Conservation (phyloP, 1,284 basidiomycete genomes). For the Puccinia hordei region DNA sequence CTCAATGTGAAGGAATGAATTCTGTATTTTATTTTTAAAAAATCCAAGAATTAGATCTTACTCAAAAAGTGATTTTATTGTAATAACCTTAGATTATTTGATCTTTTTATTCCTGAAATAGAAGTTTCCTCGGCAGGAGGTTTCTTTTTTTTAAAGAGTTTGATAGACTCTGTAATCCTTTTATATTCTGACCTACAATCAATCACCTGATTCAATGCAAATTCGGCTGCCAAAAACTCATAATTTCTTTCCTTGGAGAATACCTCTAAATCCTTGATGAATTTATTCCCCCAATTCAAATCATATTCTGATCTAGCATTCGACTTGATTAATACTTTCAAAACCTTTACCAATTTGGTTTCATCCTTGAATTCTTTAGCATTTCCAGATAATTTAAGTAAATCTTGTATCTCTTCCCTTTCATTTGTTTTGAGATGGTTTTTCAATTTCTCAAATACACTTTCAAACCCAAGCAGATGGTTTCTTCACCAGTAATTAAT, state of each 20-base stretch:
- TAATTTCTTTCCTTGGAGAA: not conserved
- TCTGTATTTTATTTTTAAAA: no score
- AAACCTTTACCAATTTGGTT: conserved; percentile 2
- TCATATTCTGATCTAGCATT: conserved; percentile 5
- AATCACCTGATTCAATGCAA: not conserved
- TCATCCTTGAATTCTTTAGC: not conserved
- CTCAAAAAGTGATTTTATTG: no score
- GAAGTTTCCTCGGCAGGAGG: no score
- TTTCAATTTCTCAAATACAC: not conserved
- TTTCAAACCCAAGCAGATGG: not conserved
- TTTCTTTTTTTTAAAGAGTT: no score
- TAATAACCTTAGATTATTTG: no score
- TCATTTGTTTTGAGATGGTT: not conserved
- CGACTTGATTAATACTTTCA: not conserved
- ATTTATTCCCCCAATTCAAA: not conserved
- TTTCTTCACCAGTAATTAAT: not conserved
- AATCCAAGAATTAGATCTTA: no score
- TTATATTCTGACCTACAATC: not conserved
- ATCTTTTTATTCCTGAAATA: no score
- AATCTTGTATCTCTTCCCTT: not conserved
- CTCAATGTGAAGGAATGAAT: no score
- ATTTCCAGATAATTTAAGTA: not conserved
- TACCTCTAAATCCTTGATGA: not conserved
- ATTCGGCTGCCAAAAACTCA: not conserved
- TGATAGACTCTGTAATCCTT: no score